Conservation (phyloP, 129 eudicot genomes). For the Lonicera japonica region DNA sequence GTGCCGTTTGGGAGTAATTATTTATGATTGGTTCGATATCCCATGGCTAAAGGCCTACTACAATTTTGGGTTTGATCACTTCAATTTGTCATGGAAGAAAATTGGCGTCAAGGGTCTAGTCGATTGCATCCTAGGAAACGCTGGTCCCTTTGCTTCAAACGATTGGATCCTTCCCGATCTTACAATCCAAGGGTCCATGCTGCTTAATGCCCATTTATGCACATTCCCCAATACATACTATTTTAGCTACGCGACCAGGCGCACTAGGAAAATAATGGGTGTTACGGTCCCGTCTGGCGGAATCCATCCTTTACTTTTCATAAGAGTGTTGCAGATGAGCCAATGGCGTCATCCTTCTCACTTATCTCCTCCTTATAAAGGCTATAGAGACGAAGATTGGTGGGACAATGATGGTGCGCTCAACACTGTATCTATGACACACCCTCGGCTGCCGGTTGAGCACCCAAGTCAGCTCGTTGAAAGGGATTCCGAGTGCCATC, state of each 20-base stretch:
- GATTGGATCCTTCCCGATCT: conserved; percentile 97
- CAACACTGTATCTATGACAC: conserved; percentile 88
- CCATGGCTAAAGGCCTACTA: conserved; percentile 67
- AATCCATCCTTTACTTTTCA: conserved; percentile 72
- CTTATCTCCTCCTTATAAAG: conserved; percentile 85
- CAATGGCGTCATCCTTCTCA: conserved; percentile 79
- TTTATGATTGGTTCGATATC: conserved; percentile 88
- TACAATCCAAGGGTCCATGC: conserved; percentile 71
- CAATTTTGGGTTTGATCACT: conserved; percentile 93
- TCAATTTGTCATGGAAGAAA: conserved; percentile 77
- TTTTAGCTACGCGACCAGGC: conserved; percentile 94
- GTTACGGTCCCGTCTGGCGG: conserved; percentile 74
- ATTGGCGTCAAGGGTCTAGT: conserved; percentile 75
- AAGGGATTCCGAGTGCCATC: conserved; percentile 83
- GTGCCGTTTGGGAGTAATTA: conserved; percentile 71
- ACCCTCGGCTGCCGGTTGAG: conserved; percentile 86
- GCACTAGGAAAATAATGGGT: conserved; percentile 64
- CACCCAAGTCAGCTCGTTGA: conserved; percentile 67
- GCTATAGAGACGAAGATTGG: conserved; percentile 98
- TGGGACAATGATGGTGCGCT: conserved; percentile 98
- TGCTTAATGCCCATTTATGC: conserved; percentile 54
- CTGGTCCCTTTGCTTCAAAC: conserved; percentile 86
- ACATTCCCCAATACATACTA: conserved; percentile 91
- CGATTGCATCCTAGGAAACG: conserved; percentile 75
- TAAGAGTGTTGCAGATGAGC: conserved; percentile 92